These are phyloP conservation scores for Trametes meyenii DNA, from an alignment of 768 basidiomycete genomes.

Conservation along the genomic window DNA sequence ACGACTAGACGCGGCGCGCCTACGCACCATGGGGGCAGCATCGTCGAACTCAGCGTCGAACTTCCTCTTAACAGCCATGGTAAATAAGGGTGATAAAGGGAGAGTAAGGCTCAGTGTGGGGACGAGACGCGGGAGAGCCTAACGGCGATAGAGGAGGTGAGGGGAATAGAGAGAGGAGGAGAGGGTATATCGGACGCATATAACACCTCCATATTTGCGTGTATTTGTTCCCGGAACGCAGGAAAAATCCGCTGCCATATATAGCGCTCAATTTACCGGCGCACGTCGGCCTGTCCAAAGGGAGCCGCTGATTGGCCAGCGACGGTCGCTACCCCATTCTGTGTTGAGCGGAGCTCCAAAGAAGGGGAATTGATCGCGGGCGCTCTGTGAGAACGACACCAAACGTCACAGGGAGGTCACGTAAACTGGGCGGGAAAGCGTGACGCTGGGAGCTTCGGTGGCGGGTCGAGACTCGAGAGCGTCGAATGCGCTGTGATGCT, in stretches of 20 bases:
- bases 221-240: slow-evolving; percentile 21
- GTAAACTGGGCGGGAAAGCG: slow-evolving; percentile 1
- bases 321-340: slow-evolving; percentile 20
- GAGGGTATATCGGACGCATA: slow-evolving; percentile 19
- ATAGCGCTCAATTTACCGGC: slow-evolving; percentile 23
- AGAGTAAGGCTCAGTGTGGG: neutral
- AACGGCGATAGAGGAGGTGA: slow-evolving; percentile 11
- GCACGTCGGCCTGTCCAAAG: slow-evolving; percentile 21
- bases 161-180: slow-evolving; percentile 19
- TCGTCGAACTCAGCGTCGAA: slow-evolving; percentile 58
- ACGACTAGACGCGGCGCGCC: slow-evolving; percentile 14
- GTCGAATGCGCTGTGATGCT: slow-evolving; percentile 1
- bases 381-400: slow-evolving; percentile 10
- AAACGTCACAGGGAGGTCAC: slow-evolving; percentile 17
- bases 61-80: slow-evolving; percentile 80
- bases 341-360: slow-evolving; percentile 19
- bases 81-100: neutral
- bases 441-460: slow-evolving; percentile 16
- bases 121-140: slow-evolving; percentile 5
- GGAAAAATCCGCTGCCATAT: slow-evolving; percentile 18
- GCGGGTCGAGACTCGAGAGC: slow-evolving; percentile 16
- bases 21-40: slow-evolving; percentile 39
- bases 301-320: slow-evolving; percentile 17
- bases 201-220: slow-evolving; percentile 25
- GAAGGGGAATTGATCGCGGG: slow-evolving; percentile 12